Evolutionary conservation across 2,329 filamentous ascomycete species (phyloP), one percentile per base, ranked within the genome.

Genomic region (Fusarium sacchari): DNA sequence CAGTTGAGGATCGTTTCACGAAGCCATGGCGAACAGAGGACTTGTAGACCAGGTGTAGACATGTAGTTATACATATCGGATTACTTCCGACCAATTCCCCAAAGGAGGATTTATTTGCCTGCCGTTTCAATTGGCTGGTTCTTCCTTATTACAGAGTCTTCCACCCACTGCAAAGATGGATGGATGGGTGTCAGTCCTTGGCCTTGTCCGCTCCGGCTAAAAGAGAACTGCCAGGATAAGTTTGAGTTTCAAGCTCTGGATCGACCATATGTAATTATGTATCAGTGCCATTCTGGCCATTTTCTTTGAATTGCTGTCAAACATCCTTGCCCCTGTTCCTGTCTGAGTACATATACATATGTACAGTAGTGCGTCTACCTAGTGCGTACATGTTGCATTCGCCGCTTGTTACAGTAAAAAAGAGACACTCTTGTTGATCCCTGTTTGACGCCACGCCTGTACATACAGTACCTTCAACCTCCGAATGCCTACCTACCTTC

Each of bases 271-370:
- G n/a, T n/a, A n/a, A n/a, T n/a, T n/a, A n/a, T n/a, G n/a, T n/a
- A 18, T 63, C 60, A 60, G 43, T 52, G 44, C 37, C 24, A 32
- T 70, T 42, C 22, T 56, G 26, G 44, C 37, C 32, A 32, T 70
- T 37, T 24, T 56, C 42, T 30, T 30, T 42, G 44, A 50, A 46
- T 52, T 52, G 53, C 42, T 72, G 52, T 69, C 63, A 69, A 46
- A 46, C 17, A 68, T 55, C 60, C 55, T 59, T 50, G 47, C 40
- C 71, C 62, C 47, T 74, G 62, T 59, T 30, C 60, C 67, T 61
- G 40, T 68, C 55, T 15, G 28, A n/a, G 30, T 50, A 49, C 20
- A n/a, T 30, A 47, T 20, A 30, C 42, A 13, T 46, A 46, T 15
- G 14, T 17, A 50, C 22, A 50, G 47, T 53, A 42, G 36, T 60